Conservation (phyloP, 768 basidiomycete genomes). For the Pulveroboletus sp. region DNA sequence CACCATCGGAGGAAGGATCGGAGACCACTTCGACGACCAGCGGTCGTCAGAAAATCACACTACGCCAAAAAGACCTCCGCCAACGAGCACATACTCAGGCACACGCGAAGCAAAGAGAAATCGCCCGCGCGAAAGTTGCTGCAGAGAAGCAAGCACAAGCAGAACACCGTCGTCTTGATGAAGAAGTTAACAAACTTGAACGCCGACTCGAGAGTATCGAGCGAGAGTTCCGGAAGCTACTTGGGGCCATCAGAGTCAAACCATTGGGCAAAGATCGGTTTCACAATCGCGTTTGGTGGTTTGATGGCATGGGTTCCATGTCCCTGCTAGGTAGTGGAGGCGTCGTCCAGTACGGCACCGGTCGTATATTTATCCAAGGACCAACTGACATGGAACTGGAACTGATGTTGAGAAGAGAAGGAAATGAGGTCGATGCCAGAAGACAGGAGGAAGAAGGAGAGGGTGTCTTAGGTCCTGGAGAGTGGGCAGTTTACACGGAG, state of each 20-base stretch:
- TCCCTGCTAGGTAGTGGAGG: conserved; percentile 76
- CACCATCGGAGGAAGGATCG: conserved; percentile 55
- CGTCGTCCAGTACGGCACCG: conserved; percentile 79
- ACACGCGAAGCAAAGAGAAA: conserved; percentile 77
- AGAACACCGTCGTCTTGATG: conserved; percentile 79
- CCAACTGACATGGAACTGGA: conserved; percentile 79
- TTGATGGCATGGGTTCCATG: conserved; percentile 90
- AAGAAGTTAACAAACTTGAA: conserved; percentile 82
- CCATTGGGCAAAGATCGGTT: conserved; percentile 91
- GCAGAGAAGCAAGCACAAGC: conserved; percentile 77
- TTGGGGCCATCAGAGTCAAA: conserved; percentile 80
- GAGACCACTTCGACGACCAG: conserved; percentile 49
- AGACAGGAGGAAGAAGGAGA: conserved; percentile 79
- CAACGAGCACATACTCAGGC: conserved; percentile 49
- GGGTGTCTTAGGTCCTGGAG: conserved; percentile 63
- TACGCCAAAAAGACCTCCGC: conserved; percentile 49
- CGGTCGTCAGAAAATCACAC: conserved; percentile 39
- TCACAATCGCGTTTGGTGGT: conserved; percentile 97
- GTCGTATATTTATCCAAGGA: conserved; percentile 89
- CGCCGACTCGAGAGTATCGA: conserved; percentile 82
- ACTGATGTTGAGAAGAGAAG: conserved; percentile 54
- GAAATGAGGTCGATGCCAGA: conserved; percentile 49
- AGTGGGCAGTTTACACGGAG: conserved; percentile 91
- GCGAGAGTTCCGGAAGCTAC: conserved; percentile 87
- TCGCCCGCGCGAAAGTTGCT: conserved; percentile 70